Evolutionary conservation across 2,329 filamentous ascomycete species (phyloP).

Genomic region (Xylaria sp.): DNA sequence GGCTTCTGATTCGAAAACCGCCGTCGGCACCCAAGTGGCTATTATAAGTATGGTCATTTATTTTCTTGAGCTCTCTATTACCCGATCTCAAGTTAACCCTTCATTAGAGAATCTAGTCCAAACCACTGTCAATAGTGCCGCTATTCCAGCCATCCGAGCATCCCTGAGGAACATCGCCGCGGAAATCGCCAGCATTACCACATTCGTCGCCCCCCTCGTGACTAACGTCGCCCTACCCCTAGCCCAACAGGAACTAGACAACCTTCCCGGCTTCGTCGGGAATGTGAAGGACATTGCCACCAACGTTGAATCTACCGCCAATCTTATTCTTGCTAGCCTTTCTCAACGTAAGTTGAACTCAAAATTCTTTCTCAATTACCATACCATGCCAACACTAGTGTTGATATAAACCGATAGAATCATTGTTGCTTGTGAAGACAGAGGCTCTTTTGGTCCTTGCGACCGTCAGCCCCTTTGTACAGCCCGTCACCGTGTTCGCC

Average conservation of each 20-base stretch:
- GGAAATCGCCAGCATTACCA: not conserved
- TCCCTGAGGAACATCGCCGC: not conserved
- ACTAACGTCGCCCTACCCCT: not conserved
- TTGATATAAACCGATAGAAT: not conserved
- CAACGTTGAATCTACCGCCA: not conserved
- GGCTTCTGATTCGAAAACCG: not conserved
- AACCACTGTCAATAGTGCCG: not conserved
- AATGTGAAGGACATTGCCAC: not conserved
- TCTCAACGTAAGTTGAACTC: not conserved
- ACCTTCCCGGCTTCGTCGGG: not conserved
- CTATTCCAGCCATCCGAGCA: not conserved
- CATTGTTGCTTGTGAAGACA: not conserved
- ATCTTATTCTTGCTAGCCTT: not conserved
- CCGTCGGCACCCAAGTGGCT: not conserved
- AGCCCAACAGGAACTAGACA: not conserved
- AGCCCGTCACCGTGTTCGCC: not conserved
- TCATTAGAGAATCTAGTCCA: not conserved
- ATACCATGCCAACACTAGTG: not conserved
- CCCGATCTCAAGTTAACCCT: not conserved
- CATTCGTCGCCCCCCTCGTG: not conserved
- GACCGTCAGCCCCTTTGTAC: not conserved
- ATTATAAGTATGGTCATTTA: not conserved
- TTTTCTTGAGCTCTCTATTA: no score
- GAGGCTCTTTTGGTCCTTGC: not conserved
- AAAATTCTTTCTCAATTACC: not conserved